Evolutionary conservation across 2,329 filamentous ascomycete genomes (phyloP).

Genomic region (Sclerotinia glacialis): DNA sequence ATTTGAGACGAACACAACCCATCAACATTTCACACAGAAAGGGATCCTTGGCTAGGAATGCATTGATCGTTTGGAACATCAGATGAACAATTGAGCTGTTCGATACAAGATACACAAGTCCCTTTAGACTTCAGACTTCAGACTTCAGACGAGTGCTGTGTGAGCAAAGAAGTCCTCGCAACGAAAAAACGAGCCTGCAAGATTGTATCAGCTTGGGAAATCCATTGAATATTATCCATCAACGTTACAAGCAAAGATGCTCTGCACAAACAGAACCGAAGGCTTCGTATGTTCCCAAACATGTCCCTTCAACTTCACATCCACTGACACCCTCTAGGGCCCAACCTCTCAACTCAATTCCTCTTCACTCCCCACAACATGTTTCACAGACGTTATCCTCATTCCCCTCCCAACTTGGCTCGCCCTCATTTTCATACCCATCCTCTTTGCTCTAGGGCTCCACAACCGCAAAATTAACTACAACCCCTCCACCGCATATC

Average conservation of each 20-base stretch:
- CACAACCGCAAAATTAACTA: constrained; percentile 29
- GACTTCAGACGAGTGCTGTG: constrained; percentile 3
- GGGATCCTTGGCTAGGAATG: constrained; percentile 3
- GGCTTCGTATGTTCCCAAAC: constrained; percentile 37
- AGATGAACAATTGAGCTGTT: neutral
- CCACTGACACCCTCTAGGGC: constrained; percentile 31
- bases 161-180: neutral
- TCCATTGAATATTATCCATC: neutral
- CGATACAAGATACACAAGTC: constrained; percentile 2
- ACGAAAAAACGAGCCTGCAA: neutral
- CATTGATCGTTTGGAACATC: neutral
- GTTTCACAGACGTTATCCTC: constrained; percentile 41
- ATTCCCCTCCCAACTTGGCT: constrained; percentile 41
- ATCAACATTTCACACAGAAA: neutral
- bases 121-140: neutral
- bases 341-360: constrained; percentile 39
- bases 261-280: constrained; percentile 39
- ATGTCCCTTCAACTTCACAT: neutral
- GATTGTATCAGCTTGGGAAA: neutral
- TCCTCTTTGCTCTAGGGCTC: constrained; percentile 30
- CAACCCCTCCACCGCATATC: constrained; percentile 31
- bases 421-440: constrained; percentile 34
- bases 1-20: constrained; percentile 6
- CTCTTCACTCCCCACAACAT: constrained; percentile 40
- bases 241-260: constrained; percentile 1